Evolutionary conservation across 1,284 basidiomycete species (phyloP).

Genomic region (Schizopora paradoxa): DNA sequence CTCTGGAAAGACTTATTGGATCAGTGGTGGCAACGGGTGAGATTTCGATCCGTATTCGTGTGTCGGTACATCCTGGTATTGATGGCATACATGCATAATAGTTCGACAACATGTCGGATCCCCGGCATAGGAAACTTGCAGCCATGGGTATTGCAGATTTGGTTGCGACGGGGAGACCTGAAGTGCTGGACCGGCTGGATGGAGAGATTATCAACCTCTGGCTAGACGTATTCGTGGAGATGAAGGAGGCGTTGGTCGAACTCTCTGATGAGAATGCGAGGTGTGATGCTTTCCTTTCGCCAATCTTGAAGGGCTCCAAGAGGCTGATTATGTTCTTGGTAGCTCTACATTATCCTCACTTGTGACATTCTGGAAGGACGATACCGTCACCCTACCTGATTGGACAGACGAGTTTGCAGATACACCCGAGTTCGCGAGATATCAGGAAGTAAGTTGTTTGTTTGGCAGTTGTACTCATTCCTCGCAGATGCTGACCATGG

Average conservation of each 20-base stretch:
- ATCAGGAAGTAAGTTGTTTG: conserved; percentile 49
- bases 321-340: too few species aligned
- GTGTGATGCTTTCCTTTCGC: conserved; percentile 25
- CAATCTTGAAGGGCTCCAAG: too few species aligned
- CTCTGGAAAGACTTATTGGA: conserved; percentile 65
- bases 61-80: background rate
- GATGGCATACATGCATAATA: conserved; percentile 28
- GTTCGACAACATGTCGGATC: conserved; percentile 85
- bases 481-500: conserved; percentile 10
- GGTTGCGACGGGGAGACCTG: conserved; percentile 61
- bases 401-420: conserved; percentile 51
- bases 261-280: conserved; percentile 34
- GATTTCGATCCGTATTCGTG: conserved; percentile 17
- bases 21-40: conserved; percentile 75
- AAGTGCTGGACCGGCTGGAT: conserved; percentile 65
- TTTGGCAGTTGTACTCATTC: background rate
- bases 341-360: conserved; percentile 28
- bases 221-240: conserved; percentile 85
- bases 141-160: conserved; percentile 72
- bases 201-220: conserved; percentile 83
- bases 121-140: conserved; percentile 63
- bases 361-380: conserved; percentile 61
- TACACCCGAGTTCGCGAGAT: conserved; percentile 64
- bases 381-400: conserved; percentile 24
- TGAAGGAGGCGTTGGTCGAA: conserved; percentile 60